Base-by-base conservation (phyloP, 1,139 yeast species). In the Lizanozyma gosingica region DNA sequence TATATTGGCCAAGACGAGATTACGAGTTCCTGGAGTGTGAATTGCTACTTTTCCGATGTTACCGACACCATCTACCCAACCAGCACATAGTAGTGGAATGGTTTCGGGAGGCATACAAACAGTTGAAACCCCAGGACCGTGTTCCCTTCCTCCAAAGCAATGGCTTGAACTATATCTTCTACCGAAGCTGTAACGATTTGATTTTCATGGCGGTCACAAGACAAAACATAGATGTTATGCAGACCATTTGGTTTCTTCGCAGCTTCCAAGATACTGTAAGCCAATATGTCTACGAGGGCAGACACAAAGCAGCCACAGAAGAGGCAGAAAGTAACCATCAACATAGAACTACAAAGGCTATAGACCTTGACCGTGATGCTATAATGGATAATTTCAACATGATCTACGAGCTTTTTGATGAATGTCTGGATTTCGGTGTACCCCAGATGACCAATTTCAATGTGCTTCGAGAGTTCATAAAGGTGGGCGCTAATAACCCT, bases 391-490 rank as follows among this genome's bases (percentile, higher is more conserved):
- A 69, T 45, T 55, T 62, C 38, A 62, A 60, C 39, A 53, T 70
- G 36, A 58, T 70, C 9, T 65, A 63, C 41, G 76, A 70, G 46
- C 51, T 70, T 3, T 47, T 70, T 17, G 76, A 70, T 42, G 76
- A 70, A 45, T 68, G 74, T 47, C 59, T 70, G 58, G 76, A 70
- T 45, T 60, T 63, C 42, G 76, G 76, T 4, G 50, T 69, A 3
- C 51, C 66, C 14, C 76, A 70, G 45, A 55, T 62, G 41, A 67
- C 75, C 1, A 75, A 70, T 47, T 68, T 61, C 48, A 69, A 66
- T 43, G 62, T 70, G 29, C 53, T 70, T 34, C 67, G 65, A 43
- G 76, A 70, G 43, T 70, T 65, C 48, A 69, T 70, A 41, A 70
- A 69, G 47, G 60, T 67, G 37, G 63, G 60, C 41, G 62, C 65